Evolutionary conservation across 179 eudicot species (phyloP).

Genomic region (Carnegiea gigantea): DNA sequence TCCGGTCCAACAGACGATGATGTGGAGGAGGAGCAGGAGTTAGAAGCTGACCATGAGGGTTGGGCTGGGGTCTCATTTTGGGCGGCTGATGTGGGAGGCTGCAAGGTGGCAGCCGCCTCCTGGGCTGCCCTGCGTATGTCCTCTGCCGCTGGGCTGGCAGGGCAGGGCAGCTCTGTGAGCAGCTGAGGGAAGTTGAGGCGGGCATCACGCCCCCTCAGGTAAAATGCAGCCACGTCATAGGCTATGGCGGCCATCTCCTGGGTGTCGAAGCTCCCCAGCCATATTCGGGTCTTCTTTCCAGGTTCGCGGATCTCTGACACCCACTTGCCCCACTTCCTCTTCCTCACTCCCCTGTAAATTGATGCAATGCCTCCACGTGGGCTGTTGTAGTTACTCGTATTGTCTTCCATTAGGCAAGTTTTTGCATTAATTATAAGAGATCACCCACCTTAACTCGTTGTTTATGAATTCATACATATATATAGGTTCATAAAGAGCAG

Average conservation of each 20-base stretch:
- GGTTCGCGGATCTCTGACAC: constrained; percentile 49
- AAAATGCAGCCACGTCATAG: constrained; percentile 42
- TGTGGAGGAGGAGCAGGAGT: neutral
- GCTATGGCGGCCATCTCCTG: constrained; percentile 49
- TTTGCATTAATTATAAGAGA: neutral
- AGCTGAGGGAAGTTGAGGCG: constrained; percentile 53
- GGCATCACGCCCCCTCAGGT: constrained; percentile 36
- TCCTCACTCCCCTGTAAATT: constrained; percentile 39
- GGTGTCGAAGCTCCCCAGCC: constrained; percentile 48
- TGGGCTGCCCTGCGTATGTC: constrained; percentile 59
- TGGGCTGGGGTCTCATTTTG: constrained; percentile 1
- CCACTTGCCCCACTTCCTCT: constrained; percentile 52
- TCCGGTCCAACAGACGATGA: neutral
- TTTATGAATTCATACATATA: neutral
- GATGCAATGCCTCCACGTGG: constrained; percentile 32
- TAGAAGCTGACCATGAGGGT: constrained; percentile 15
- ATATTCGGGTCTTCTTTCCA: constrained; percentile 39
- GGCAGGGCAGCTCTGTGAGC: constrained; percentile 30
- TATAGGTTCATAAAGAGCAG: neutral
- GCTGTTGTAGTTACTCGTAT: neutral
- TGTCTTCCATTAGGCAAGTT: neutral
- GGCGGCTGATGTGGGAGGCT: neutral
- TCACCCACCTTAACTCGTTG: neutral
- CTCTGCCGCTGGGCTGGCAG: constrained; percentile 40
- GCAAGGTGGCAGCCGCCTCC: constrained; percentile 35